Base-by-base conservation (phyloP, 192 early-diverging fungal genomes). In the Backusella sp. region DNA sequence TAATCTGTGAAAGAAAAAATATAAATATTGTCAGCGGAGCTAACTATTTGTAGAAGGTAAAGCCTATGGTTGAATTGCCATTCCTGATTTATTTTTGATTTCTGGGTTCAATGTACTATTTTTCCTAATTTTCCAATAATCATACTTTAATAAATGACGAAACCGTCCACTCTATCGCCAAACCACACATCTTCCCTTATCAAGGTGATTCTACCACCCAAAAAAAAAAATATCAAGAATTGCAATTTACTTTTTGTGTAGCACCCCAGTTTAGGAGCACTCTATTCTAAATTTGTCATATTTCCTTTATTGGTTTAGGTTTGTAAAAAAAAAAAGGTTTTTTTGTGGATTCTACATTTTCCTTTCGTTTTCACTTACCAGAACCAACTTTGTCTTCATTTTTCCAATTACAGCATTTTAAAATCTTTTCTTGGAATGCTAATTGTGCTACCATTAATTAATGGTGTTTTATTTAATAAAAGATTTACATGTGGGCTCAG, bases 381-480 rank as follows among this genome's bases (percentile, higher is more conserved):
- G 15, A 56, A 56, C 21, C 53, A 56, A 26, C 53, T 56, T 56
- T 56, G 53, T 23, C 53, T 56, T 56, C 9, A 56, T 23, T 62
- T 62, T 62, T 62, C 56, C 56, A 62, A 62, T 62, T 62, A 62
- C 56, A 62, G 56, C 23, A 62, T 62, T 62, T 62, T 62, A 28
- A 62, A 62, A 62, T 62, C 21, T 62, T 62, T 62, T 62, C 56
- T 62, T 62, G 56, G 56, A 28, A 62, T n/a, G 15, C 56, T 28
- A 26, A 23, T 62, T 62, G 56, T 62, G 56, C 12, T 11, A 62
- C 56, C 12, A 62, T 28, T 44, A 62, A 62, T 62, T 62, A 62
- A 62, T 62, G 2, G 21, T 28, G 12, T 62, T 62, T 62, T 62
- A 62, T 62, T 62, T 62, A 62, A 26, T 62, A 26, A 26, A 62